Evolutionary conservation across 1,284 basidiomycete species (phyloP).

Genomic region (Heterobasidion annosum): DNA sequence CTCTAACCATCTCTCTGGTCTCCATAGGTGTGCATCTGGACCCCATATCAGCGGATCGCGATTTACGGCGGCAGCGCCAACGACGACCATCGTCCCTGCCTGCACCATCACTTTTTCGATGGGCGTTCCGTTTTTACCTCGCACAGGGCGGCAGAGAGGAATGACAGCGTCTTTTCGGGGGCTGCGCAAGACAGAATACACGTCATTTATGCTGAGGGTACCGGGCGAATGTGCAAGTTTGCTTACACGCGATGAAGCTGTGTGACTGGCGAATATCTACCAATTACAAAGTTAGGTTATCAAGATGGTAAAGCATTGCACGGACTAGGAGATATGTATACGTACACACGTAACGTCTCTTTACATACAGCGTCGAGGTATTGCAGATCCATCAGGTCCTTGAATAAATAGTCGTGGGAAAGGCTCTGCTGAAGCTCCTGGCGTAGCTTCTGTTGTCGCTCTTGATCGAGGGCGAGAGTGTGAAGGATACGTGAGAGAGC

Average conservation of each 20-base stretch:
- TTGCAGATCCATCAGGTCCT: constrained; percentile 6
- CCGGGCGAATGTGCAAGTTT: background rate
- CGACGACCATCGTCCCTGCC: background rate
- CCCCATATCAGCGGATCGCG: background rate
- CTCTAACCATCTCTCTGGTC: constrained; percentile 1
- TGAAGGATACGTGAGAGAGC: constrained; percentile 12
- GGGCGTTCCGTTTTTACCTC: background rate
- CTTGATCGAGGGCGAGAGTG: constrained; percentile 11
- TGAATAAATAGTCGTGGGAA: constrained; percentile 6
- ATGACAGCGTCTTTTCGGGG: background rate
- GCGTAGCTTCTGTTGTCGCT: constrained; percentile 12
- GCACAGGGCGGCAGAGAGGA: background rate
- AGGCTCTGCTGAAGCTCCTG: constrained; percentile 9
- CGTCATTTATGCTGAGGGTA: background rate
- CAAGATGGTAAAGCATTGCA: background rate
- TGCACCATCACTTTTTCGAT: background rate
- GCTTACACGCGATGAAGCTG: constrained; percentile 10
- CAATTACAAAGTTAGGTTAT: background rate
- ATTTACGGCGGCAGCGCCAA: background rate
- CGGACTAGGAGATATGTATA: background rate
- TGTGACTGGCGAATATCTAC: constrained; percentile 8
- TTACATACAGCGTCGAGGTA: constrained; percentile 12
- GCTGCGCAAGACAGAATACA: background rate
- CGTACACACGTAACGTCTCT: constrained; percentile 11
- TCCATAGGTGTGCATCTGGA: background rate